These are phyloP conservation scores for Tricholoma hemisulphureum DNA, from an alignment of 768 basidiomycete genomes.

Conservation along the genomic window DNA sequence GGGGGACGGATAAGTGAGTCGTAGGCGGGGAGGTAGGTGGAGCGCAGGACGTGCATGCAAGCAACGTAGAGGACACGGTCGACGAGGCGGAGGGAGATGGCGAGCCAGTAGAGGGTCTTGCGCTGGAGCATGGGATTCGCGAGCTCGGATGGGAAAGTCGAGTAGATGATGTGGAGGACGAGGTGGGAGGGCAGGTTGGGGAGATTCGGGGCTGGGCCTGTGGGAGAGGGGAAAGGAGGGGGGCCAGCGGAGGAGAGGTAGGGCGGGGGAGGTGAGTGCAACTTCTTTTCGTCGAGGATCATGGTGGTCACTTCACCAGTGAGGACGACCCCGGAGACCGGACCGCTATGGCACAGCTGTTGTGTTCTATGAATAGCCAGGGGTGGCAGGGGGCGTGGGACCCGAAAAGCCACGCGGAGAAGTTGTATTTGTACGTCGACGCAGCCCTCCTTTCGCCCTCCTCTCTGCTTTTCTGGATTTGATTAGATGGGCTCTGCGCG, in stretches of 20 bases:
- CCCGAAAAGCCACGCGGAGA: conserved; percentile 17
- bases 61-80: conserved; percentile 70
- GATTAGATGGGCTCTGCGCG: conserved; percentile 20
- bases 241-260: conserved; percentile 20
- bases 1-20: conserved; percentile 58
- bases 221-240: conserved; percentile 22
- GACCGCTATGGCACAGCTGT: too few species aligned
- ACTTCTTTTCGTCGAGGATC: conserved; percentile 39
- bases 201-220: conserved; percentile 16
- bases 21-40: conserved; percentile 70
- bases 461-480: conserved; percentile 2
- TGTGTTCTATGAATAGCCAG: too few species aligned
- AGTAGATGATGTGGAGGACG: conserved; percentile 66
- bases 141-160: conserved; percentile 54
- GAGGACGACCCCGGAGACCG: too few species aligned
- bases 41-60: conserved; percentile 80
- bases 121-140: conserved; percentile 46
- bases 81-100: conserved; percentile 59
- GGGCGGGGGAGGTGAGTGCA: conserved; percentile 28
- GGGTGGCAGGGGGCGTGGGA: conserved; percentile 10
- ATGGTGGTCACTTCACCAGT: conserved; percentile 22
- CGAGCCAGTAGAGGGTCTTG: conserved; percentile 53
- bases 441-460: background rate
- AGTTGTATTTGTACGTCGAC: conserved; percentile 8
- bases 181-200: conserved; percentile 56